Base-by-base conservation (phyloP, 108 stramenopile genomes). In the Cyclotella cryptica region DNA sequence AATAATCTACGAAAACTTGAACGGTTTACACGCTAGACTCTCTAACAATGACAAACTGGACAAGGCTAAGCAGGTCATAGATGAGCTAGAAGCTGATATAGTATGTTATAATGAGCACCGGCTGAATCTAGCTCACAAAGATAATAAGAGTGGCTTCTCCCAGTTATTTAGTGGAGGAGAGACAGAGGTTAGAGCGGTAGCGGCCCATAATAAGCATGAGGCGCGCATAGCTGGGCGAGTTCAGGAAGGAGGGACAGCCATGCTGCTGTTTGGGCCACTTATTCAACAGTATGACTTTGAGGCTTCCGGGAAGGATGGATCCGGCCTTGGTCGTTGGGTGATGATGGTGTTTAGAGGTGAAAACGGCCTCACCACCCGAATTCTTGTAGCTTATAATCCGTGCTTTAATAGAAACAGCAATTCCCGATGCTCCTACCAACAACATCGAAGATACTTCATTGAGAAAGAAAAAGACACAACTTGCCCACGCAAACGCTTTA, bases 371-470 rank as follows among this genome's bases (percentile, higher is more conserved):
- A 22, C 42, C 17, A 64, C 61, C 0, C 18, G 62, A 59, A 29
- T 62, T 3, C 27, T 74, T 1, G 18, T 43, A 4, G 60, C 42
- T 15, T 74, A 35, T 35, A 35, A 35, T 35, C 35, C 35, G 35
- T 35, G 35, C 6, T 35, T 5, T 6, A 35, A 35, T 6, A 35
- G 6, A 35, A 35, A 35, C 35, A 2, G 6, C 4, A 35, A 2
- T 6, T 35, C 35, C 6, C 35, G 35, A 2, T 5, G 4, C 35
- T 35, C 6, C 4, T 35, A 35, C 6, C 35, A 74, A 28, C 72
- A 74, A 18, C 61, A 74, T 4, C 45, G 61, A n/a, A 21, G 72
- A 6, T 74, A 74, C 7, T 47, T 63, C 60, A 74, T 63, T 41
- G 0, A 9, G 3, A 62, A 49, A 5, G n/a, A 51, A 0, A 28